Percentiles rank a stretch among this genome's conserved stretches.
phyloP scores from a whole-genome alignment of 768 basidiomycete genomes.

The Lentinus tigrinus region DNA sequence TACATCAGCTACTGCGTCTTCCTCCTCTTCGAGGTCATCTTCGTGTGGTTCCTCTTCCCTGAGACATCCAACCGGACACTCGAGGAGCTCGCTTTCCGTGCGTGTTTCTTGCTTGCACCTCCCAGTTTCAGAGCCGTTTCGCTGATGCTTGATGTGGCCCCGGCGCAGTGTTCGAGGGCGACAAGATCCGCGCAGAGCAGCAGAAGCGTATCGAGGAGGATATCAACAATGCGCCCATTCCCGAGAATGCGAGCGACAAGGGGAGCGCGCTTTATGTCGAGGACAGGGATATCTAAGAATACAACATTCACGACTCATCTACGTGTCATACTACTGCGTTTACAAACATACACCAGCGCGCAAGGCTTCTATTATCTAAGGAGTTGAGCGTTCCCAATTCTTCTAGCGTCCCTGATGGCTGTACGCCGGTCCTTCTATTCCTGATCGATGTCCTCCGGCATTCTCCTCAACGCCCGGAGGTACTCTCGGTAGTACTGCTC shows the following conservation, averaged over 20 bases:
- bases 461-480: not conserved
- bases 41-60: constrained; percentile 63
- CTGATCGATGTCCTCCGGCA: not conserved
- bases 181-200: constrained; percentile 37
- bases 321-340: not conserved
- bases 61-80: constrained; percentile 54
- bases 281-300: not conserved
- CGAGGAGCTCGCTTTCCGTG: constrained; percentile 61
- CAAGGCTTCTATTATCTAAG: not conserved
- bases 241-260: constrained; percentile 21
- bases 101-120: constrained; percentile 19
- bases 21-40: constrained; percentile 51
- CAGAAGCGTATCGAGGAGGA: constrained; percentile 42
- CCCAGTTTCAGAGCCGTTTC: not conserved
- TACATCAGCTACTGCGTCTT: constrained; percentile 57
- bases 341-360: not conserved
- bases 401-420: too few species aligned
- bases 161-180: constrained; percentile 42
- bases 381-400: too few species aligned
- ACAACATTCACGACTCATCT: not conserved
- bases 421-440: too few species aligned
- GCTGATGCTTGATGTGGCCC: not conserved
- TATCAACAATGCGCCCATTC: constrained; percentile 25
- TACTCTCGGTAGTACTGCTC: not conserved
- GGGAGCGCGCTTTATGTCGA: constrained; percentile 22